Evolutionary conservation across 495 filamentous ascomycete species (phyloP).

Genomic region (Neurospora sp.): DNA sequence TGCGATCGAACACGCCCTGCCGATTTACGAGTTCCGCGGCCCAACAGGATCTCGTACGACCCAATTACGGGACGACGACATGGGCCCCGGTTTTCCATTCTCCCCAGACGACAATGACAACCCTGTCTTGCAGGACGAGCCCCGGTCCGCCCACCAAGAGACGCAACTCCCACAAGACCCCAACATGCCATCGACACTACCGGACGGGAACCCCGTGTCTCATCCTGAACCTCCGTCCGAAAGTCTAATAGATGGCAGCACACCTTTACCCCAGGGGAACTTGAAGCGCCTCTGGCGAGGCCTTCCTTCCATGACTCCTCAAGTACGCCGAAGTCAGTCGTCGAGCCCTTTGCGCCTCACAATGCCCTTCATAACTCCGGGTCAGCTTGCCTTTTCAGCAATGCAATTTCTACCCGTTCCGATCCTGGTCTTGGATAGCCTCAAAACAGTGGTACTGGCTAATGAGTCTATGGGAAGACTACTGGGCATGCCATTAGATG

Average conservation of each 20-base stretch:
- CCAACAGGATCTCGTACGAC: neutral
- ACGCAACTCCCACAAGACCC: neutral
- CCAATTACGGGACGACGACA: constrained; percentile 1
- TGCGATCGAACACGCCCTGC: neutral
- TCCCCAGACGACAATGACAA: neutral
- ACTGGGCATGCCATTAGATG: constrained; percentile 38
- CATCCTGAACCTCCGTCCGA: neutral
- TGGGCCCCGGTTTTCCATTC: constrained; percentile 3
- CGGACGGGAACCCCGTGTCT: neutral
- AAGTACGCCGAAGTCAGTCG: constrained; percentile 9
- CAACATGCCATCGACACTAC: neutral
- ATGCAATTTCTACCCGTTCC: constrained; percentile 62
- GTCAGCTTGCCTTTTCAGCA: constrained; percentile 48
- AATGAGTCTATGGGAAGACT: constrained; percentile 63
- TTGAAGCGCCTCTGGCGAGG: constrained; percentile 1
- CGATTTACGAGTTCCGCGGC: neutral
- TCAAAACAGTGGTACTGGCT: constrained; percentile 56
- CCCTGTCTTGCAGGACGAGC: neutral
- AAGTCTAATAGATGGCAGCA: neutral
- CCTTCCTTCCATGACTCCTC: neutral
- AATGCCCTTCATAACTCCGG: constrained; percentile 28
- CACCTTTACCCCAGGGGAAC: neutral
- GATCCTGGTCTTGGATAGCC: constrained; percentile 47
- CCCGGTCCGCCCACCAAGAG: neutral
- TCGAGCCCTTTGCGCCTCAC: constrained; percentile 27